Conservation (phyloP, 129 eudicot genomes). For the Deinandra increscens region DNA sequence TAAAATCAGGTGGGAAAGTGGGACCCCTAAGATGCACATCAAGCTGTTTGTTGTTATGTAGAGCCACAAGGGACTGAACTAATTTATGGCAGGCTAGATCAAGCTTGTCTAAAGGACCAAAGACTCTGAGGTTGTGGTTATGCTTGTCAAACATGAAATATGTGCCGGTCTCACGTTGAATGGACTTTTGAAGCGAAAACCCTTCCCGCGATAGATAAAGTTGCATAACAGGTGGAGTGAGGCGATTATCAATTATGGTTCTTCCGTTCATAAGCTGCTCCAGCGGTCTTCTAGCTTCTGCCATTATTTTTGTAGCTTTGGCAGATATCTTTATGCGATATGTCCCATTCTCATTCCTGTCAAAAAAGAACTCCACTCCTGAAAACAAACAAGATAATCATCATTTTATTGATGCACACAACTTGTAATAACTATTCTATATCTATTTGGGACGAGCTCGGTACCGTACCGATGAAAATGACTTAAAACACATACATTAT, state of each 20-base stretch:
- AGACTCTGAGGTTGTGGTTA: constrained; percentile 44
- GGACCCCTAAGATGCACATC: constrained; percentile 75
- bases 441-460: too few species aligned
- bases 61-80: constrained; percentile 51
- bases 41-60: constrained; percentile 66
- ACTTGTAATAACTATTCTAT: too few species aligned
- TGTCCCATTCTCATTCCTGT: constrained; percentile 64
- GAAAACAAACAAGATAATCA: constrained; percentile 16
- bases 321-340: constrained; percentile 76
- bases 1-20: constrained; percentile 64
- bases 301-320: constrained; percentile 76
- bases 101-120: constrained; percentile 58
- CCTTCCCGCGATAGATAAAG: constrained; percentile 65
- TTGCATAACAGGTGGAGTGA: constrained; percentile 63
- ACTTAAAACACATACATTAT: too few species aligned
- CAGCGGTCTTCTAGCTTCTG: constrained; percentile 79
- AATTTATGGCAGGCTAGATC: constrained; percentile 49
- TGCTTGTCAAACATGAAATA: constrained; percentile 59
- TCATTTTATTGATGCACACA: background rate
- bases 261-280: constrained; percentile 81
- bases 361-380: constrained; percentile 70
- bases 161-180: constrained; percentile 70
- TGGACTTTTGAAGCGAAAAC: constrained; percentile 44
- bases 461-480: too few species aligned
- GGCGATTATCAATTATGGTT: constrained; percentile 50